Evolutionary conservation across 768 basidiomycete genomes (phyloP), one percentile per base, ranked within the genome.

Genomic region (Lactifluus hygrophoroides): DNA sequence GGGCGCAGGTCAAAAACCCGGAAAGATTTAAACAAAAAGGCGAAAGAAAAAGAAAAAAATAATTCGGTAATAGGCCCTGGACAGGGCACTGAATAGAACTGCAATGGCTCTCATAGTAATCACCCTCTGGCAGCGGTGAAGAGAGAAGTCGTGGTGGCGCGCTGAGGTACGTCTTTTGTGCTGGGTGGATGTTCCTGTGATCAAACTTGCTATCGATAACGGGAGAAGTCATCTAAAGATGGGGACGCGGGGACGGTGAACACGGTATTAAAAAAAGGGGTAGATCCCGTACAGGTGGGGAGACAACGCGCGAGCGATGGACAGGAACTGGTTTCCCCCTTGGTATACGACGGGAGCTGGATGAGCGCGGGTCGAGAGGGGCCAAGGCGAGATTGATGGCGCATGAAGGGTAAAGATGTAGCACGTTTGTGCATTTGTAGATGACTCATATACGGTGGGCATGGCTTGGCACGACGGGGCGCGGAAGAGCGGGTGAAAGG

Each of bases 391-490:
- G n/a, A n/a, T n/a, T 19, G 63, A 57, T 28, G 52, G 50, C 10
- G 61, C 57, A 25, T 57, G 60, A 19, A 64, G 61, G 0, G 54
- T 57, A 25, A 61, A 54, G 6, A 61, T 61, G n/a, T n/a, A n/a
- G n/a, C n/a, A n/a, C n/a, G n/a, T n/a, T n/a, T n/a, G n/a, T n/a
- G n/a, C n/a, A n/a, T n/a, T 54, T 13, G 58, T 13, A 13, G 57
- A 48, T 17, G 52, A 21, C 28, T 51, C 21, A 32, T 4, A 40
- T 44, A 21, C 32, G 58, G 17, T 19, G 28, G 27, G 37, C n/a
- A 38, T 9, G 54, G 19, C 17, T 46, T 51, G 28, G 58, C 28
- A n/a, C 61, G 32, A 9, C 42, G 32, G 34, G 51, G 28, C 1
- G 42, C 9, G 28, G 23, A 25, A 13, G 45, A n/a, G 19, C 58